These are phyloP conservation scores for Botrytis galanthina DNA, from an alignment of 2,329 filamentous ascomycete genomes.

Conservation along the genomic window DNA sequence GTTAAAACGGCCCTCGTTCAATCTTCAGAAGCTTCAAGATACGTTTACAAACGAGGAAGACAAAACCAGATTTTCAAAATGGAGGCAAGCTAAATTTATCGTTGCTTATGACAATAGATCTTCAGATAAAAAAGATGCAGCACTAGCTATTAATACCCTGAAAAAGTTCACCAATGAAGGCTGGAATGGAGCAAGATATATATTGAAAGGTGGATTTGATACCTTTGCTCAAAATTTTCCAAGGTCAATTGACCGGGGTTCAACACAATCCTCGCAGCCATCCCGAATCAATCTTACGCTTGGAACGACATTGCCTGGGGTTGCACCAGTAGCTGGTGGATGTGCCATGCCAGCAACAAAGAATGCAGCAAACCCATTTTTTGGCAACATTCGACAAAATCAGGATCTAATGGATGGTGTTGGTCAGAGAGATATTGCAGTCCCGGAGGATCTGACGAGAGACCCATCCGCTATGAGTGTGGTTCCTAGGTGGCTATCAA, in stretches of 20 bases:
- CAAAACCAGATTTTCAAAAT: conserved; percentile 70
- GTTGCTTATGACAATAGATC: conserved; percentile 85
- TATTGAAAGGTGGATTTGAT: conserved; percentile 79
- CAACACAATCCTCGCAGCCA: conserved; percentile 39
- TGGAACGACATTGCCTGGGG: conserved; percentile 46
- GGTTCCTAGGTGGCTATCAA: conserved; percentile 74
- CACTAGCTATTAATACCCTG: conserved; percentile 78
- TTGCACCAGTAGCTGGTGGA: conserved; percentile 82
- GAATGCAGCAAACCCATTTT: conserved; percentile 80
- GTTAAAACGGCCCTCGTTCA: conserved; percentile 86
- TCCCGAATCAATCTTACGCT: conserved; percentile 51
- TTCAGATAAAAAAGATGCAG: conserved; percentile 74
- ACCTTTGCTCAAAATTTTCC: conserved; percentile 69
- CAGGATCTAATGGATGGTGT: conserved; percentile 93
- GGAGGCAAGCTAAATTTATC: conserved; percentile 72
- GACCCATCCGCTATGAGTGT: conserved; percentile 43
- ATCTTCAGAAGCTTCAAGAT: conserved; percentile 79
- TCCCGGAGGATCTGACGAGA: conserved; percentile 48
- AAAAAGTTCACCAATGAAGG: conserved; percentile 90
- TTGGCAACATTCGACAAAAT: conserved; percentile 93
- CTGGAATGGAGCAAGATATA: conserved; percentile 69
- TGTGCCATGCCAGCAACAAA: conserved; percentile 73
- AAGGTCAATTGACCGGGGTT: conserved; percentile 56
- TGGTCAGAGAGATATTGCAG: conserved; percentile 69
- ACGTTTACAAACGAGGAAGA: conserved; percentile 76